phyloP scores from a whole-genome alignment of 495 filamentous ascomycete genomes.

The Talaromyces adpressus region DNA sequence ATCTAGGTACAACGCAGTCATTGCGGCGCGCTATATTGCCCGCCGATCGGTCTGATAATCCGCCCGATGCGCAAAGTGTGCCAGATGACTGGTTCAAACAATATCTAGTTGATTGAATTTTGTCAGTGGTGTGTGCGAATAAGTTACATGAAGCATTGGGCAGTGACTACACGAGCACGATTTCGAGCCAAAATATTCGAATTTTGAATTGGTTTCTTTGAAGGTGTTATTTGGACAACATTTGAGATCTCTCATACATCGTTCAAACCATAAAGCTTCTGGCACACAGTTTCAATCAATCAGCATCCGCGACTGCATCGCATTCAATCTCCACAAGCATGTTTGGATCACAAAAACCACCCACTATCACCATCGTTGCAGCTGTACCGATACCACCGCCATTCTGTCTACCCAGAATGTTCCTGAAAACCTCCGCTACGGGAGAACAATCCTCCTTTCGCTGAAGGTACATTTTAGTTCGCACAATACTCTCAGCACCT shows the following conservation, averaged over 20 bases:
- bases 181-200: not conserved
- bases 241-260: not conserved
- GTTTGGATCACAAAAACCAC: conserved; percentile 35
- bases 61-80: not conserved
- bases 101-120: not conserved
- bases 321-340: conserved; percentile 43
- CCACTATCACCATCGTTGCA: conserved; percentile 35
- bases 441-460: conserved; percentile 26
- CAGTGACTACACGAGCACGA: not conserved
- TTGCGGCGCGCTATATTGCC: conserved; percentile 57
- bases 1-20: conserved; percentile 46
- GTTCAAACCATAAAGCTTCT: not conserved
- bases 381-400: conserved; percentile 25
- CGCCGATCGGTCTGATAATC: conserved; percentile 15
- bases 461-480: conserved; percentile 35
- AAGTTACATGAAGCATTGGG: not conserved
- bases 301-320: conserved; percentile 29
- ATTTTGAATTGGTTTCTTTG: not conserved
- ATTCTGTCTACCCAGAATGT: conserved; percentile 24
- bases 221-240: not conserved
- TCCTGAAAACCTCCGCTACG: conserved; percentile 27
- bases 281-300: not conserved
- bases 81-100: not conserved
- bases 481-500: conserved; percentile 28
- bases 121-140: not conserved